Conservation (phyloP, 352 stramenopile species). For the Peronospora farinosa region DNA sequence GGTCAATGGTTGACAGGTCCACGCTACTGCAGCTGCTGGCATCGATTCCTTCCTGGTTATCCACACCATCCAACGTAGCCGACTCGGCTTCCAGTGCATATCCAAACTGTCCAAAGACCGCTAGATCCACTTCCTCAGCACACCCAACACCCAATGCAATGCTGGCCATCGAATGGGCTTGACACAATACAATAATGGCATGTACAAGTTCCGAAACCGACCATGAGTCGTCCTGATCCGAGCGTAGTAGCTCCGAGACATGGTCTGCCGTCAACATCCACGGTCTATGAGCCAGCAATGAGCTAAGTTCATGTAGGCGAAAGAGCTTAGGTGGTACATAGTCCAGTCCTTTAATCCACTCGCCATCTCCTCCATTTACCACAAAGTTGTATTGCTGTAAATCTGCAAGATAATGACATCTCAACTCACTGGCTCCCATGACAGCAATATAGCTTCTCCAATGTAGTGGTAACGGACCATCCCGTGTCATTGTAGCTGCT, state of each 20-base stretch:
- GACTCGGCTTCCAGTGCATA: constrained; percentile 35
- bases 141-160: constrained; percentile 72
- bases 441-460: constrained; percentile 83
- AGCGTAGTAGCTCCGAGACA: constrained; percentile 63
- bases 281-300: constrained; percentile 75
- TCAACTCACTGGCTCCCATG: constrained; percentile 71
- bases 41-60: constrained; percentile 26
- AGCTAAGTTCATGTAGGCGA: constrained; percentile 73
- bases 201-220: constrained; percentile 84
- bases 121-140: constrained; percentile 69
- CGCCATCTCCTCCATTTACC: constrained; percentile 65
- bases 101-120: constrained; percentile 58
- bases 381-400: constrained; percentile 82
- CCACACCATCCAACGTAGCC: constrained; percentile 4
- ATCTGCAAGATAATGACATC: constrained; percentile 75
- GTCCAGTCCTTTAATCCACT: constrained; percentile 82
- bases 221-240: constrained; percentile 74
- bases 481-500: constrained; percentile 60
- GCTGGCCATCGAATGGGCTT: constrained; percentile 77
- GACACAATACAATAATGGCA: constrained; percentile 79
- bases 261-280: constrained; percentile 76
- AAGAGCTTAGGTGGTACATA: constrained; percentile 80
- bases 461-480: constrained; percentile 70
- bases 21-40: constrained; percentile 55
- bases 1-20: constrained; percentile 66